Conservation (phyloP, 306 rosid genomes). For the Castanospermum australe region DNA sequence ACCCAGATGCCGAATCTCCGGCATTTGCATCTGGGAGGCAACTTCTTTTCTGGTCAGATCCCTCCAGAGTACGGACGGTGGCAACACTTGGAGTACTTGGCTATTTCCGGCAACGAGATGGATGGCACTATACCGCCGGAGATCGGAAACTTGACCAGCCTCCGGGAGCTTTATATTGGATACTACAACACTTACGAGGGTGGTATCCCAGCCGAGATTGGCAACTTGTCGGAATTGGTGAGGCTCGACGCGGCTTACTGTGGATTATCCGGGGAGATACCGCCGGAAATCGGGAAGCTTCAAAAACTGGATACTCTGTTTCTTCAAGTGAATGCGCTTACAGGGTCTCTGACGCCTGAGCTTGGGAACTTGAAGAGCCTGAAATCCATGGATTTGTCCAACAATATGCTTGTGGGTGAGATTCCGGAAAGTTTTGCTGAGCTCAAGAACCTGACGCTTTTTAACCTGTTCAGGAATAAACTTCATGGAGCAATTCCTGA, state of each 20-base stretch:
- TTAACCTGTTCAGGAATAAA: constrained; percentile 80
- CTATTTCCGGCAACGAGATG: constrained; percentile 85
- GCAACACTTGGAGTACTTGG: constrained; percentile 64
- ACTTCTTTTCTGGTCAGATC: constrained; percentile 75
- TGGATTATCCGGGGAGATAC: constrained; percentile 76
- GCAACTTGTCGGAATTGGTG: constrained; percentile 66
- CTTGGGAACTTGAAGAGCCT: constrained; percentile 68
- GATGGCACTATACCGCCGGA: constrained; percentile 67
- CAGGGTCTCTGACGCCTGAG: constrained; percentile 71
- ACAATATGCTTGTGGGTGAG: constrained; percentile 72
- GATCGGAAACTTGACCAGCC: constrained; percentile 68
- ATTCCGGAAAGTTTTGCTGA: constrained; percentile 64
- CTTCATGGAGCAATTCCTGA: constrained; percentile 95
- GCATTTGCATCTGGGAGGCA: constrained; percentile 88
- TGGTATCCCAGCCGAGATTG: constrained; percentile 80
- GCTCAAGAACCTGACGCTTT: constrained; percentile 71
- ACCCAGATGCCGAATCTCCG: constrained; percentile 54
- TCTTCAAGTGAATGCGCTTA: constrained; percentile 84
- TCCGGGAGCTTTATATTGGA: constrained; percentile 82
- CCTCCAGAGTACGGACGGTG: constrained; percentile 71
- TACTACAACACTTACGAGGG: constrained; percentile 68
- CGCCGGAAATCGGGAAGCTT: constrained; percentile 67
- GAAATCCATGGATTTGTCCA: constrained; percentile 92
- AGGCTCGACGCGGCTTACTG: constrained; percentile 86
- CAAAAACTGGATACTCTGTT: constrained; percentile 83